Base-by-base conservation (phyloP, 1,139 yeast species). In the Kurtzmaniella quercitrusa region DNA sequence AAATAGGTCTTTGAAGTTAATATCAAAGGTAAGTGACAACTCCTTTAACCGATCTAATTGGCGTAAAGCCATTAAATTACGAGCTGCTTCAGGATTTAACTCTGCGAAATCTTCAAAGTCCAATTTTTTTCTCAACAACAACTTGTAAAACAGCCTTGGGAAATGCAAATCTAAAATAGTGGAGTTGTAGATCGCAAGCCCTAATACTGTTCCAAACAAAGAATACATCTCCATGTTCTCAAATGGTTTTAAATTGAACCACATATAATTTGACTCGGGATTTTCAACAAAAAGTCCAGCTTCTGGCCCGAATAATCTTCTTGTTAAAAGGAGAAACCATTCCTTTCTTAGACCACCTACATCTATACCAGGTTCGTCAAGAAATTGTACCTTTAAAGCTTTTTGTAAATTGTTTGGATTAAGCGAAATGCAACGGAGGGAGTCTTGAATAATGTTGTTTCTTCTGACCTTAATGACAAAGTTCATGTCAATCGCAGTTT, bases 311-410 rank as follows among this genome's bases (percentile, higher is more conserved):
- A 91, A 86, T 2, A 93, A 61, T 19, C 83, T 82, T 45, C 78
- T 76, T 1, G 87, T 82, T 36, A 93, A 65, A 26, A 89, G 61
- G 40, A 82, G 67, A 60, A 93, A 91, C 98, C 98, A 93, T 56
- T 93, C 98, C 57, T 89, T 91, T 50, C 83, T 79, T 47, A 91
- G 69, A 0, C 98, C 98, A 1, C 98, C 98, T 0, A 89, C 97
- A 66, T 93, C 98, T 18, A 91, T 75, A 0, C 98, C 98, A 0
- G 93, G 94, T 55, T 93, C 98, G 43, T 82, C 82, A 3, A 84
- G 61, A 59, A 93, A 93, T 53, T 86, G 91, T 11, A 93, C 84
- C 49, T 80, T 73, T 22, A 91, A 63, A 2, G 88, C 77, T 57
- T 89, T 91, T 55, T 84, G 82, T 47, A 91, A 68, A 52, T 87